Percentiles rank a stretch among this genome's conserved stretches.
phyloP scores from a whole-genome alignment of 2,329 filamentous ascomycete genomes.

The Trichoderma cornu-damae region DNA sequence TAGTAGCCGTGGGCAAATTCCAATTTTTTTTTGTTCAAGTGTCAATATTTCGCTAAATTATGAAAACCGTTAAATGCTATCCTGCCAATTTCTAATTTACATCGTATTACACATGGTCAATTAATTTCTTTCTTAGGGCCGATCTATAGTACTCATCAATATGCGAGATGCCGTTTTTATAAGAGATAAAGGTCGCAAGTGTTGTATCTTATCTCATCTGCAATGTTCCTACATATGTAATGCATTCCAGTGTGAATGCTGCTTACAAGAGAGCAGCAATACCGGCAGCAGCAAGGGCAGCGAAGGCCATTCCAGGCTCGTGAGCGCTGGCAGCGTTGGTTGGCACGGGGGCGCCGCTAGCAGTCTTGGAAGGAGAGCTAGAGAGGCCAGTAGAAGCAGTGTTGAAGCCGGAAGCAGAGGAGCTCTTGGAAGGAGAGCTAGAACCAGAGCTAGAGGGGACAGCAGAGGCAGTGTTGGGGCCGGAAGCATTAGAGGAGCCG shows the following conservation, averaged over 20 bases:
- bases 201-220: not conserved
- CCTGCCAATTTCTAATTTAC: not conserved
- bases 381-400: too few species aligned
- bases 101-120: not conserved
- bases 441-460: constrained; percentile 9
- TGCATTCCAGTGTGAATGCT: not conserved
- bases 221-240: not conserved
- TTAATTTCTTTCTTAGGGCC: not conserved
- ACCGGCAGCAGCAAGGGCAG: constrained; percentile 30
- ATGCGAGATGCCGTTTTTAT: not conserved
- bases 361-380: not conserved
- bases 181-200: too few species aligned
- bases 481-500: constrained; percentile 10
- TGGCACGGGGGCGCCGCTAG: not conserved
- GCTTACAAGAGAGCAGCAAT: constrained; percentile 30
- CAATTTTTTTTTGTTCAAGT: not conserved
- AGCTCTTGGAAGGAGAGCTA: not conserved
- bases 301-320: constrained; percentile 28
- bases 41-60: not conserved
- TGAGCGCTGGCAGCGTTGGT: constrained; percentile 20
- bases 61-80: not conserved
- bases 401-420: constrained; percentile 9
- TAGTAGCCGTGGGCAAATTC: not conserved
- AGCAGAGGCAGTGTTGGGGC: constrained; percentile 4
- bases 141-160: not conserved